phyloP scores from a whole-genome alignment of 176 grass and related monocot genomes.

The Phoenix dactylifera region DNA sequence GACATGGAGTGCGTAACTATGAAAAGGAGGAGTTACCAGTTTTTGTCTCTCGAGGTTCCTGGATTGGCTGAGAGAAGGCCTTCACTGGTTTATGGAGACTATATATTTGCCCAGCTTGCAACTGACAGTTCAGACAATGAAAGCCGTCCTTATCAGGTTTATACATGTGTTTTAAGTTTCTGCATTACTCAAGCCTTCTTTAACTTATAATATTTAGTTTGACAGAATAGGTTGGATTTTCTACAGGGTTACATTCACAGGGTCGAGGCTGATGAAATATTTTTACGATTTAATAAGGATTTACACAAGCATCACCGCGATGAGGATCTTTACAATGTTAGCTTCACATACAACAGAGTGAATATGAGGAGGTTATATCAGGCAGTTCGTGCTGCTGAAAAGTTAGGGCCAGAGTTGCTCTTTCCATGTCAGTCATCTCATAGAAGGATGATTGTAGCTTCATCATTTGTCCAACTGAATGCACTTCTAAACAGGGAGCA shows the following conservation, averaged over 20 bases:
- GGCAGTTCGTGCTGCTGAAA: constrained; percentile 41
- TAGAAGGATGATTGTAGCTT: constrained; percentile 27
- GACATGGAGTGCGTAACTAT: constrained; percentile 64
- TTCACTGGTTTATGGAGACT: constrained; percentile 67
- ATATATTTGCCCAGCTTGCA: constrained; percentile 35
- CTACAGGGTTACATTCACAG: constrained; percentile 82
- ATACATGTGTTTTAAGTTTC: constrained; percentile 3
- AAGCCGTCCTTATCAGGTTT: constrained; percentile 53
- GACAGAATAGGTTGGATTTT: constrained; percentile 7
- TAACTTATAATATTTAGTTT: too few relatives aligned
- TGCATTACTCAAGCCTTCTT: neutral
- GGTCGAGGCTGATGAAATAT: constrained; percentile 87
- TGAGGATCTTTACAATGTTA: constrained; percentile 46
- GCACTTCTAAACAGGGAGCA: constrained; percentile 65
- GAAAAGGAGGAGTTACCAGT: constrained; percentile 41
- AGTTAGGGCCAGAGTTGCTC: constrained; percentile 37
- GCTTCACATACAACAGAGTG: constrained; percentile 86
- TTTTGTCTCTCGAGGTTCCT: constrained; percentile 68
- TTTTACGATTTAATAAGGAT: constrained; percentile 50
- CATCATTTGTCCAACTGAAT: constrained; percentile 47
- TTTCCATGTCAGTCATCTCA: constrained; percentile 40
- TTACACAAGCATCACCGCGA: constrained; percentile 39
- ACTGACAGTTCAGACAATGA: constrained; percentile 24
- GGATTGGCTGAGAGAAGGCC: constrained; percentile 81
- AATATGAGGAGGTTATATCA: constrained; percentile 83